Conservation (phyloP, 2,329 filamentous ascomycete genomes). For the Myrmaecium sp. region DNA sequence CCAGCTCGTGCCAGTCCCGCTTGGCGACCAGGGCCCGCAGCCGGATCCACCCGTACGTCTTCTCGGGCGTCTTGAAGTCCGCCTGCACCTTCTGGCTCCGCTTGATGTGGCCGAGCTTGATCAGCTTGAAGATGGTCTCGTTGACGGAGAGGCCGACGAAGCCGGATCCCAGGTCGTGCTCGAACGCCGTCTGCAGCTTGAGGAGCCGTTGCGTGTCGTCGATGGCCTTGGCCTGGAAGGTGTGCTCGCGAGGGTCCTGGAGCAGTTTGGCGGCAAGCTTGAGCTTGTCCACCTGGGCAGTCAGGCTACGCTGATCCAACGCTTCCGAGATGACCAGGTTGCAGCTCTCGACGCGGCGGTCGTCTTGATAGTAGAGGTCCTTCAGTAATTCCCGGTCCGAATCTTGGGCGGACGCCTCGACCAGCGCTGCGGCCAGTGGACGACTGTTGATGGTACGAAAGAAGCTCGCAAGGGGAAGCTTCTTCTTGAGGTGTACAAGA, state of each 20-base stretch:
- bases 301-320: conserved; percentile 51
- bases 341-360: conserved; percentile 73
- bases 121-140: conserved; percentile 79
- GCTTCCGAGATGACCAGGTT: conserved; percentile 78
- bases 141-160: conserved; percentile 79
- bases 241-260: conserved; percentile 63
- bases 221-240: conserved; percentile 56
- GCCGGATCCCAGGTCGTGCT: conserved; percentile 56
- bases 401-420: conserved; percentile 66
- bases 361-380: conserved; percentile 94
- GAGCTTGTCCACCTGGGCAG: conserved; percentile 66
- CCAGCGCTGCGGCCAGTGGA: conserved; percentile 71
- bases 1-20: conserved; percentile 81
- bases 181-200: conserved; percentile 71
- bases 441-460: conserved; percentile 80
- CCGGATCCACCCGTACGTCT: conserved; percentile 73
- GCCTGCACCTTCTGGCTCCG: conserved; percentile 74
- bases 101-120: conserved; percentile 65
- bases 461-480: conserved; percentile 76
- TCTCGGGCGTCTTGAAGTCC: conserved; percentile 88
- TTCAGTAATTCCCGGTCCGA: conserved; percentile 75
- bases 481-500: conserved; percentile 72
- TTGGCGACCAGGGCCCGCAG: conserved; percentile 78
- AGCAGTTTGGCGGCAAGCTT: conserved; percentile 72
- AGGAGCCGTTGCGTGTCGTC: conserved; percentile 68